Base-by-base conservation (phyloP, 768 basidiomycete genomes). In the Suillus clintonianus region DNA sequence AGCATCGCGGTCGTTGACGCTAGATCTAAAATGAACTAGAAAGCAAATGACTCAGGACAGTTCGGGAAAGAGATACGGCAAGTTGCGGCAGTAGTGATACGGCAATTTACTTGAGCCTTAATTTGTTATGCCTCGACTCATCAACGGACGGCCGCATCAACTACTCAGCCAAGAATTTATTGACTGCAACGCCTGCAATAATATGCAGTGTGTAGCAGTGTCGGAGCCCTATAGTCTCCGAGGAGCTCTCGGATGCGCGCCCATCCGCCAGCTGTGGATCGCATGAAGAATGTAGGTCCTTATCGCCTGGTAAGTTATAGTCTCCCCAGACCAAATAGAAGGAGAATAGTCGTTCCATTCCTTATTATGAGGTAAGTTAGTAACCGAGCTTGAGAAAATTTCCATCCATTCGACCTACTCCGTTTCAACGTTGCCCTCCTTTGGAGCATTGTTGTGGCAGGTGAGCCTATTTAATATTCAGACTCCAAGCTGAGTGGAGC, bases 371-470 rank as follows among this genome's bases (percentile, higher is more conserved):
- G 48, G 48, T 50, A 50, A 50, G 24, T 50, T 17, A 50, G 24
- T 50, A 53, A 57, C 37, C 55, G 37, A 15, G 37, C 37, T 57
- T 57, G 55, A 39, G 55, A 57, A 57, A 41, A 4, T 57, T 57
- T 57, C 8, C 1, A 27, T 6, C 55, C 15, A 15, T 55, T 30
- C 14, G 22, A 37, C 13, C 27, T 9, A 2, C 50, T 57, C 24
- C n/a, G n/a, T 54, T 1, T 36, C 13, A 34, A 34, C 53, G 5
- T 36, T 22, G 4, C 13, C 11, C 13, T 13, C 11, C 30, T 22
- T 19, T 55, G 10, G 9, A 17, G n/a, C 53, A 30, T 51, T 19
- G 36, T 37, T 36, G 36, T 55, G 22, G 22, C 24, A 24, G 34
- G 54, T 56, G 36, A 57, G 37, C 36, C 19, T 32, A 56, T 56